phyloP scores from a whole-genome alignment of 2,329 filamentous ascomycete species.

The Microascus cirrosus region DNA sequence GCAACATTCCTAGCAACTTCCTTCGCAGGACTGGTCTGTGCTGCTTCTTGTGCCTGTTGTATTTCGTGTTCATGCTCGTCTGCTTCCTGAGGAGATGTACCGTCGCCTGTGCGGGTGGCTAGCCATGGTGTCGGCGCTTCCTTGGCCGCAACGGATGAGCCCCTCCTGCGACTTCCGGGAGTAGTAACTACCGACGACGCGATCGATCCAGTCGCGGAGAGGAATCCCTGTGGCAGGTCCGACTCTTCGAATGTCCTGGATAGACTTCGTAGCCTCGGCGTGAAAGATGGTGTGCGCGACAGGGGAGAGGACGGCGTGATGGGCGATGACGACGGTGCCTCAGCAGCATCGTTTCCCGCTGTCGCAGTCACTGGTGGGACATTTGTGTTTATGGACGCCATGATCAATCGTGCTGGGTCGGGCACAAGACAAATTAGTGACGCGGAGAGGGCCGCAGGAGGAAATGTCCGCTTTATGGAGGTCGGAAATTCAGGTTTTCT shows the following conservation, averaged over 20 bases:
- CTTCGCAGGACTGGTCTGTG: not conserved
- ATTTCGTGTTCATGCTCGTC: not conserved
- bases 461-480: too few relatives aligned
- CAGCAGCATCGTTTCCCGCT: not conserved
- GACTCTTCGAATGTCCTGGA: conserved; percentile 31
- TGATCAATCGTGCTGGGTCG: not conserved
- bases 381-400: not conserved
- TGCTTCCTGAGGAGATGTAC: not conserved
- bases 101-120: not conserved
- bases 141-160: conserved; percentile 6
- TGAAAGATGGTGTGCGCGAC: not conserved
- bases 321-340: not conserved
- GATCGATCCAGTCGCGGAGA: conserved; percentile 33
- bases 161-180: conserved; percentile 3
- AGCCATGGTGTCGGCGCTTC: not conserved
- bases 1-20: not conserved
- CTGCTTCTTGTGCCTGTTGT: not conserved
- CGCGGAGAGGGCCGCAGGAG: too few relatives aligned
- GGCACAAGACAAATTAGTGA: too few relatives aligned
- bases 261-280: conserved; percentile 15
- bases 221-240: conserved; percentile 33
- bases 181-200: conserved; percentile 23
- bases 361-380: not conserved
- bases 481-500: too few relatives aligned
- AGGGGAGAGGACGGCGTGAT: not conserved